Percentiles rank a stretch among this genome's conserved stretches.
Conservation (phyloP, 345 rosid genomes). For the Aquilaria malaccensis region DNA sequence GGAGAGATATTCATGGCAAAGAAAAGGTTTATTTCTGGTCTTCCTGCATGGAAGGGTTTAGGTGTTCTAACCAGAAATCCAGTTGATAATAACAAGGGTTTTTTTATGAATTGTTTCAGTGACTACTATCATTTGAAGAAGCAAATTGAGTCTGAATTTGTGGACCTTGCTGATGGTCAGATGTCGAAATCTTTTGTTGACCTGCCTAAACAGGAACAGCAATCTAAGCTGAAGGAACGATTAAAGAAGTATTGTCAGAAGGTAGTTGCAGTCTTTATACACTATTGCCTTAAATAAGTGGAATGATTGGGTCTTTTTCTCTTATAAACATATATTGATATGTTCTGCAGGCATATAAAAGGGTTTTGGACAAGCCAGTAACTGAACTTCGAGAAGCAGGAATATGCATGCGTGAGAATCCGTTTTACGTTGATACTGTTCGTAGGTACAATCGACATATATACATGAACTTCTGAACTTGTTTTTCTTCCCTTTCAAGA, state of each 20-base stretch:
- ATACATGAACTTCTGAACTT: conserved; percentile 2
- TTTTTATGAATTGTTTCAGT: conserved; percentile 34
- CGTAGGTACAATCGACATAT: conserved; percentile 50
- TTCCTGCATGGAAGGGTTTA: conserved; percentile 5
- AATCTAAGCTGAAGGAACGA: conserved; percentile 69
- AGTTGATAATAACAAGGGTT: conserved; percentile 15
- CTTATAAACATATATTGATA: conserved; percentile 2
- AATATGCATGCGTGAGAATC: conserved; percentile 96
- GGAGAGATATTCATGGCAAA: conserved; percentile 86
- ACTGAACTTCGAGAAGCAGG: conserved; percentile 98
- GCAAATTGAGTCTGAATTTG: conserved; percentile 89
- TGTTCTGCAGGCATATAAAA: conserved; percentile 60
- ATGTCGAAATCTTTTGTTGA: conserved; percentile 75
- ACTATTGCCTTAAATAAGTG: conserved; percentile 14
- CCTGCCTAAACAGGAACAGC: conserved; percentile 81
- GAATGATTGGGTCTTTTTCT: conserved; percentile 10
- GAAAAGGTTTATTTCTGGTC: conserved; percentile 51
- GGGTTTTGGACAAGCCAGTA: conserved; percentile 80
- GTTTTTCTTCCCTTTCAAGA: neutral
- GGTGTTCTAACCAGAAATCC: conserved; percentile 10
- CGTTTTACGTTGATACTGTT: conserved; percentile 93
- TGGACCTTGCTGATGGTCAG: conserved; percentile 52
- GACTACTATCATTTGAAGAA: conserved; percentile 91
- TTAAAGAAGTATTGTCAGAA: conserved; percentile 86
- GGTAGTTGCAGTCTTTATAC: conserved; percentile 32